Base-by-base conservation (phyloP, 2,329 filamentous ascomycete genomes). In the Talaromyces amestolkiae region DNA sequence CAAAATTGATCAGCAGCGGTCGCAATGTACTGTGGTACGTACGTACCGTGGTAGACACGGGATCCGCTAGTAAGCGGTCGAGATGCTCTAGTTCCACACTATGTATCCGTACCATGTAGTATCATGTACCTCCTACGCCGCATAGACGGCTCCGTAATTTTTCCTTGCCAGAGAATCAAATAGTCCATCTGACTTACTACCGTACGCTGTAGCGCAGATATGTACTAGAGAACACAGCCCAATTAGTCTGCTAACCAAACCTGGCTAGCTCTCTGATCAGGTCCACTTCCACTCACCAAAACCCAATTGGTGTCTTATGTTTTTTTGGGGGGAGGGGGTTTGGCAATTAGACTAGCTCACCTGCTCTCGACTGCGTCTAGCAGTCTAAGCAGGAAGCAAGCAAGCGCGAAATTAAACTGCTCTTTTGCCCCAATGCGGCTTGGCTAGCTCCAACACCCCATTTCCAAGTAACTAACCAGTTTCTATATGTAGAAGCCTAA, bases 101-200 rank as follows among this genome's bases (percentile, higher is more conserved):
- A 24, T 49, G 45, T 24, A 49, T 24, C 47, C 24, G 24, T 33
- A 17, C 49, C 33, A 31, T 33, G 49, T 53, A 27, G 49, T 11
- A 51, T 31, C 47, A 51, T 51, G 47, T 54, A 39, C 43, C 58
- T 61, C 58, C 58, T 61, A 47, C 58, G 58, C 58, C 58, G 58
- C 58, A 61, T 47, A 43, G 58, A 60, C 41, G 35, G 13, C 11
- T 61, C 58, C 58, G 58, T 35, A 61, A 35, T 33, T 45, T 33
- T 19, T 53, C 27, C 17, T 19, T 27, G 49, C 27, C 27, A 54
- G 51, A 35, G 35, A 37, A 54, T 56, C 33, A 39, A 37, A 22
- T 22, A 54, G 15, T 53, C 49, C 17, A n/a, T 51, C 47, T 51
- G 27, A 31, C 27, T 37, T 13, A 37, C 35, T n/a, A 6, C 27